Percentiles rank a stretch among this genome's conserved stretches.
Conservation (phyloP, 106 monocot species). For the Amphibolis antarctica region DNA sequence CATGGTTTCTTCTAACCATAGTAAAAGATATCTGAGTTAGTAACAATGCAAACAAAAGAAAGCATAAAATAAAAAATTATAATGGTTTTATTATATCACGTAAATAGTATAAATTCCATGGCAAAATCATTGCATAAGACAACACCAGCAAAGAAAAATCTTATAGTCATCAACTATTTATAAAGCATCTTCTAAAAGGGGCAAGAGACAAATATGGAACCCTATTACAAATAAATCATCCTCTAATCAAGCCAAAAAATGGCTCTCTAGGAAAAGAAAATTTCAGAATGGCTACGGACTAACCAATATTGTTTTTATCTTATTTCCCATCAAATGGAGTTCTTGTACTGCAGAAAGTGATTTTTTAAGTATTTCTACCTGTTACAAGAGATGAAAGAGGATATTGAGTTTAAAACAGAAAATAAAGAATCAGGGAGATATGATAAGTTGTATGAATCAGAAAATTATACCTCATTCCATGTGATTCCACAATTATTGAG, state of each 20-base stretch:
- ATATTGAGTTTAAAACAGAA: background rate
- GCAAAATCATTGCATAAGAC: no score
- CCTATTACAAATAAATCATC: no score
- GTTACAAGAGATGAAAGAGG: constrained; percentile 22
- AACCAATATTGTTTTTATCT: constrained; percentile 35
- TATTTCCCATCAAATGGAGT: constrained; percentile 81
- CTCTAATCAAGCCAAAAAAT: background rate
- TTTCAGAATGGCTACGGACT: background rate
- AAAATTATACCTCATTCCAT: constrained; percentile 54
- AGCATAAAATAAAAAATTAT: no score
- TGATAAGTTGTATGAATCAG: background rate
- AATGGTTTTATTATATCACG: no score
- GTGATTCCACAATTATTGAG: constrained; percentile 76
- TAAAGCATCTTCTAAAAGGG: no score
- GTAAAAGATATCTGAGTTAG: no score
- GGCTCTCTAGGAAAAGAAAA: background rate
- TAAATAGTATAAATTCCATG: no score
- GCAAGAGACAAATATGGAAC: no score
- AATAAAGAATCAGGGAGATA: background rate
- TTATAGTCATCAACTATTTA: no score
- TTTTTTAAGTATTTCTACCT: constrained; percentile 71
- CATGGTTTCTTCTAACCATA: no score
- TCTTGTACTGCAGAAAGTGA: constrained; percentile 58
- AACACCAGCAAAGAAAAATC: no score
- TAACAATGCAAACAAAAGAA: no score